Evolutionary conservation across 140 eudicot genomes (phyloP), one percentile per base, ranked within the genome.

Genomic region (Senecio squalidus): DNA sequence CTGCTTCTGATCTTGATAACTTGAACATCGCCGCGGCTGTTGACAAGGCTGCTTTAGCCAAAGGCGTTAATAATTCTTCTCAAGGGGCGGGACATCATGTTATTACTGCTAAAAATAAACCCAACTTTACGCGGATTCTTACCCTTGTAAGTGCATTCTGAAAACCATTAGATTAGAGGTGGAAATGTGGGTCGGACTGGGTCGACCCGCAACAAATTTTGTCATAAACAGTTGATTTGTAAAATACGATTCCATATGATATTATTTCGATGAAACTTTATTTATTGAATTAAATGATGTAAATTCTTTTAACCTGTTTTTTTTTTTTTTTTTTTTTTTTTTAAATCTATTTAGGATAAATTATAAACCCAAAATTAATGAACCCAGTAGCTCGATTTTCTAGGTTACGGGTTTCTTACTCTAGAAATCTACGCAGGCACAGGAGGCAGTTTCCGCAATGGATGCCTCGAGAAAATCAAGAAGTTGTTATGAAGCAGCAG

Each of bases 1-100:
- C 95, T 55, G 96, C 92, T 52, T 93, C 99, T 9, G 99, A 93
- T 73, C 69, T 88, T 60, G 99, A 93, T 81, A 88, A 93, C 78
- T 61, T 84, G 58, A 87, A 81, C 87, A 74, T 81, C 67, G 73
- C 63, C 33, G 66, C 82, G 15, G 74, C 77, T 0, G 47, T 60
- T 30, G 98, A 75, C 76, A 86, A 81, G 75, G 82, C 47, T 65
- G 60, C 83, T 68, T 18, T 54, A 61, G 67, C 71, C 61, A 91
- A 78, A 77, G 88, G 77, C 55, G 79, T 72, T 26, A 74, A 56
- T 55, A 70, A n/a, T n/a, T n/a, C 91, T 53, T 82, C 91, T 58
- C 94, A 87, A 67, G 80, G 73, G 71, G 76, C 95, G 38, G 92
- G 82, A 68, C 77, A 79, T 73, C 84, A 74, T 75, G 82, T 75